Base-by-base conservation (phyloP, 768 basidiomycete genomes). In the Tricholoma flavovirens region DNA sequence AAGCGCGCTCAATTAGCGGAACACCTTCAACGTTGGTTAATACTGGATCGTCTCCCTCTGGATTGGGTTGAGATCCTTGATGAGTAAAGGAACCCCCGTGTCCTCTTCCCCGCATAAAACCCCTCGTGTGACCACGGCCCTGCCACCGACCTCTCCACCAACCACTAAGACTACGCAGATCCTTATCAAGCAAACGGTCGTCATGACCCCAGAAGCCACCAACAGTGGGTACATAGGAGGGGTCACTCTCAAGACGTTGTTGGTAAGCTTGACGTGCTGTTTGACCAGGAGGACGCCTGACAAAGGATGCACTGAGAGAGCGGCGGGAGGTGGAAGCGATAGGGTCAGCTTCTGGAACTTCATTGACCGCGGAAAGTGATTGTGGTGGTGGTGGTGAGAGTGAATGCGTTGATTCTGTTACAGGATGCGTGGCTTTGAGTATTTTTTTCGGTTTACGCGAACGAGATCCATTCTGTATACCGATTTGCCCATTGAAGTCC, bases 191-290 rank as follows among this genome's bases (percentile, higher is more conserved):
- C 54, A 93, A 73, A 48, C 94, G 86, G 68, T 96, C 93, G 69
- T 97, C 94, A 66, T 97, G 94, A 4, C 90, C 86, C 93, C 92
- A 97, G 66, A 97, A 97, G 59, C 87, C 87, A 54, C 94, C 94
- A 21, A 95, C 88, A 22, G 85, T 88, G 21, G 94, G 94, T 26
- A 92, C 88, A 67, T 86, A 93, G 2, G 91, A 90, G 1, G 94
- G 93, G 67, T 97, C 94, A 10, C 72, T 76, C 56, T 91, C 86
- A 22, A 96, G 76, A 29, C 87, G 84, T 60, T 90, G 81, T 59
- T 91, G 86, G 70, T 97, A 96, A 17, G 84, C 88, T 67, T 93
- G 90, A 49, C 93, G 88, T 36, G 86, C 90, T 21, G 82, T 78
- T 56, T 83, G 84, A 3, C 81, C 81, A 2, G 75, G 62, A 19